A percentile compares a stretch with the other conserved stretches of the same genome.
Conservation (phyloP, 164 flowering plant genomes). For the Stephania cephalantha region DNA sequence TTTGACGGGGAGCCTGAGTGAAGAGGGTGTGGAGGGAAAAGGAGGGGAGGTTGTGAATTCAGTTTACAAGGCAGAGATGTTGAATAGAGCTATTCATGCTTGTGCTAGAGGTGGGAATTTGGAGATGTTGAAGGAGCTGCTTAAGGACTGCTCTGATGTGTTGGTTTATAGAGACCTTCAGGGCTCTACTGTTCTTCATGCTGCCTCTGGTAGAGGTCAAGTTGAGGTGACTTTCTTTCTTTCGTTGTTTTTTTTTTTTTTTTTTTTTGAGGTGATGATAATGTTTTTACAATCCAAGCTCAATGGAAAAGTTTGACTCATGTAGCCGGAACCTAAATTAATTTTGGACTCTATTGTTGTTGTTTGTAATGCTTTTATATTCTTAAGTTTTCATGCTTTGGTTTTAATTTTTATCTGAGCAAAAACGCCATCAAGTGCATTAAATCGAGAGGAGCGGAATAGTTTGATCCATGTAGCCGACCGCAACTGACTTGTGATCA, state of each 20-base stretch:
- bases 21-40: conserved; percentile 23
- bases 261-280: too few species aligned
- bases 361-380: too few species aligned
- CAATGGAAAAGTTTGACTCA: too few species aligned
- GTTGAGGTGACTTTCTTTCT: conserved; percentile 53
- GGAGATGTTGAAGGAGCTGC: conserved; percentile 61
- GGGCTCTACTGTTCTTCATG: conserved; percentile 73
- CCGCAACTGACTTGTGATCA: too few species aligned
- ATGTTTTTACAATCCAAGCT: too few species aligned
- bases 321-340: too few species aligned
- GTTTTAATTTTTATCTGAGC: neutral
- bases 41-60: conserved; percentile 21
- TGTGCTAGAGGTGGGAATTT: conserved; percentile 88
- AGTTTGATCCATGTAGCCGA: too few species aligned
- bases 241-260: neutral
- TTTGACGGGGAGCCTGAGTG: neutral
- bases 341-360: too few species aligned
- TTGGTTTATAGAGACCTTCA: conserved; percentile 56
- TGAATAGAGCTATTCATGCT: conserved; percentile 76
- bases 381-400: too few species aligned
- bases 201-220: conserved; percentile 85
- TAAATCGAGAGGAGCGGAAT: too few species aligned
- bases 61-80: conserved; percentile 53
- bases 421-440: neutral
- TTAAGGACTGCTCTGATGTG: conserved; percentile 43